A percentile compares a stretch with the other conserved stretches of the same genome.
phyloP scores from a whole-genome alignment of 2,329 filamentous ascomycete species.

The Cytospora piceae region DNA sequence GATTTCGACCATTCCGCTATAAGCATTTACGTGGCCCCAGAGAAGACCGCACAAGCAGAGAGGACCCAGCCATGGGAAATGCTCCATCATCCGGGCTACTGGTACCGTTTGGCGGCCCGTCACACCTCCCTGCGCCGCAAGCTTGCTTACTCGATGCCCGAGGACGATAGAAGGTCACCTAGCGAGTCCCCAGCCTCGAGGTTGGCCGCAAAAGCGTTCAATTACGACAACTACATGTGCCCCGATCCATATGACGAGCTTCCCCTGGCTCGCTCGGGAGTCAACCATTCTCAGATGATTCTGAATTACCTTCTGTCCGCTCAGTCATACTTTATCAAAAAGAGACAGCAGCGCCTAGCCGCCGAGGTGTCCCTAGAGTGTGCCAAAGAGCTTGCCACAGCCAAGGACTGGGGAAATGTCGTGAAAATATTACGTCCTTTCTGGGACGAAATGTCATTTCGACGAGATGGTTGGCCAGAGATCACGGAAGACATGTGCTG shows the following conservation, averaged over 20 bases:
- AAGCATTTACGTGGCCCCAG: slow-evolving; percentile 57
- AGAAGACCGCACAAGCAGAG: slow-evolving; percentile 62
- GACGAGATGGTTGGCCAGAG: slow-evolving; percentile 62
- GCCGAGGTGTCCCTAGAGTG: slow-evolving; percentile 62
- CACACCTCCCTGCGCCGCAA: slow-evolving; percentile 57
- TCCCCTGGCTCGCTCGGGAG: slow-evolving; percentile 52
- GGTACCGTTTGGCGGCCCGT: slow-evolving; percentile 65
- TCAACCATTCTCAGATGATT: slow-evolving; percentile 61
- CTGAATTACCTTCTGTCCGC: slow-evolving; percentile 56
- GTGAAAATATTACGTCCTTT: slow-evolving; percentile 58
- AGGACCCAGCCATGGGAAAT: slow-evolving; percentile 65
- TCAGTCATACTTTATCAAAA: slow-evolving; percentile 56
- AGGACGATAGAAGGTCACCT: slow-evolving; percentile 60
- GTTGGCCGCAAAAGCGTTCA: slow-evolving; percentile 55
- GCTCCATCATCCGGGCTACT: slow-evolving; percentile 69
- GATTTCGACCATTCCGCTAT: slow-evolving; percentile 51
- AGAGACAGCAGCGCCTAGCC: slow-evolving; percentile 56
- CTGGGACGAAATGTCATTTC: slow-evolving; percentile 61
- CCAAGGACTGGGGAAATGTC: slow-evolving; percentile 57
- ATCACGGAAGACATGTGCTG: slow-evolving; percentile 64
- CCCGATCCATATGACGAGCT: slow-evolving; percentile 65
- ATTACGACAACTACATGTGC: slow-evolving; percentile 69
- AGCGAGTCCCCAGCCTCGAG: slow-evolving; percentile 51
- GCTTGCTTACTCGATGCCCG: slow-evolving; percentile 60
- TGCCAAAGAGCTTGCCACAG: slow-evolving; percentile 57